Evolutionary conservation across 768 basidiomycete species (phyloP), one percentile per base, ranked within the genome.

Genomic region (Jaapia argillacea): DNA sequence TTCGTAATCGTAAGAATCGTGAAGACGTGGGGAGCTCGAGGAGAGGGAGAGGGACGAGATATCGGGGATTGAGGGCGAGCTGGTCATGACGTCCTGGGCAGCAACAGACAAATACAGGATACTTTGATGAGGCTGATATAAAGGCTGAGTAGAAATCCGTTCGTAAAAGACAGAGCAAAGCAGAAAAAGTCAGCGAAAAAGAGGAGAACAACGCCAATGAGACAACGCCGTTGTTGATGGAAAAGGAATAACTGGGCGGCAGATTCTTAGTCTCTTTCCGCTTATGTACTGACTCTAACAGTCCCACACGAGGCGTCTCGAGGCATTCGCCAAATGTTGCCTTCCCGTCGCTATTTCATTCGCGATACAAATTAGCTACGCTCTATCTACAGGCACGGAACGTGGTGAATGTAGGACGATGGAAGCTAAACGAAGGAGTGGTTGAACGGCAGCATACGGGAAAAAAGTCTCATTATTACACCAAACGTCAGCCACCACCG

Each of bases 1-100:
- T 59, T 89, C 85, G 68, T 81, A 86, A 71, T 87, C 83, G 67
- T 85, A 85, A 81, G 70, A 65, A 63, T 89, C 85, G 69, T 88
- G 77, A 72, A 82, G 77, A 75, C 83, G 84, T 65, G 77, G 79
- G 49, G 75, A 68, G 49, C 68, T 58, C 56, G 75, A 69, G 64
- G 74, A 74, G 62, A 88, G 77, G 55, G 85, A 80, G 58, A 89
- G 66, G 52, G 81, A 70, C 40, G 82, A 78, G 54, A 90, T 76
- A 68, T 88, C 85, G 50, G 86, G 85, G 31, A 72, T 65, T 37
- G 67, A 61, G 24, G 85, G 80, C 53, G 85, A 77, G 59, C 66
- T 79, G 56, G 84, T 82, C 85, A 89, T 89, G 74, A 78, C 74
- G 39, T 42, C 37, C 37, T 38, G 7, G 21, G 37, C 12, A n/a